These are phyloP conservation scores for Saccharomycopsis hybrid DNA, from an alignment of 1,139 yeast species.

Conservation along the genomic window DNA sequence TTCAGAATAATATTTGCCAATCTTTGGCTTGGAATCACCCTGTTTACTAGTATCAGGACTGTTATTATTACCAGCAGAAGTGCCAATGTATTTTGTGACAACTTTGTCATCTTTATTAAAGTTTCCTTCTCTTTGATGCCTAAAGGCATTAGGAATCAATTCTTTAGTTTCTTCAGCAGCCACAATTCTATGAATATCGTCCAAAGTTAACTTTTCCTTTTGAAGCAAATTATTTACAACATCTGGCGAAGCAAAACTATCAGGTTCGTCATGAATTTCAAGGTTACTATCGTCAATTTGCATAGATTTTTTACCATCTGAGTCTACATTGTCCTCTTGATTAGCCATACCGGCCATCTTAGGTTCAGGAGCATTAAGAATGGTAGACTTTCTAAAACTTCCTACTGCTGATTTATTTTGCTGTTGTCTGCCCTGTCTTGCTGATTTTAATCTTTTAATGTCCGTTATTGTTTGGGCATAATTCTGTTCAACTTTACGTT, in stretches of 20 bases:
- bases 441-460: slow-evolving; percentile 69
- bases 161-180: slow-evolving; percentile 97
- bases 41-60: slow-evolving; percentile 9
- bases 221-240: slow-evolving; percentile 53
- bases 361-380: slow-evolving; percentile 36
- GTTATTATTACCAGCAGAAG: slow-evolving; percentile 16
- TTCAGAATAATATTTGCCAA: slow-evolving; percentile 63
- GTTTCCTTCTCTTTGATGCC: slow-evolving; percentile 43
- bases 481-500: slow-evolving; percentile 34
- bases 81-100: too few species aligned
- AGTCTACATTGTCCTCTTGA: slow-evolving; percentile 25
- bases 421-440: slow-evolving; percentile 57
- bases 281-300: background rate
- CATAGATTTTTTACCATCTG: background rate
- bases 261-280: slow-evolving; percentile 26
- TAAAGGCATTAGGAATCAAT: slow-evolving; percentile 79
- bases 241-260: slow-evolving; percentile 10
- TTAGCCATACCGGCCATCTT: slow-evolving; percentile 29
- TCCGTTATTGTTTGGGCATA: slow-evolving; percentile 71
- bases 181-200: slow-evolving; percentile 93
- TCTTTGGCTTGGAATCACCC: slow-evolving; percentile 14
- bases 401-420: slow-evolving; percentile 49
- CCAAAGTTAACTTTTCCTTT: slow-evolving; percentile 83
- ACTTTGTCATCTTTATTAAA: background rate
- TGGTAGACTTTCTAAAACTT: slow-evolving; percentile 50